A percentile compares a stretch with the other conserved stretches of the same genome.
Conservation (phyloP, 805 yeast genomes). For the Tanozyma kutaoensis region DNA sequence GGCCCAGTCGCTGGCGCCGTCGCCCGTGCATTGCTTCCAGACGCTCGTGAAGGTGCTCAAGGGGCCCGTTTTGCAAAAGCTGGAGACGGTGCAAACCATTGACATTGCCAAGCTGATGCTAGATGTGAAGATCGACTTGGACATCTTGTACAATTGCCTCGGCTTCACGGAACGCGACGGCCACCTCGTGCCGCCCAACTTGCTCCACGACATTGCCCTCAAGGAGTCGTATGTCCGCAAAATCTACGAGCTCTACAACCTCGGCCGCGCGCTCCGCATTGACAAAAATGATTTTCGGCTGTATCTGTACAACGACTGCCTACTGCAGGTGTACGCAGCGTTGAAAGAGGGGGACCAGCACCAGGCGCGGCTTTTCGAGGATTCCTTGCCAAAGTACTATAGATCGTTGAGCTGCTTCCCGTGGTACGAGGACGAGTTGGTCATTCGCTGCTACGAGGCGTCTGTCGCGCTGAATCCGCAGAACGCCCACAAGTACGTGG, state of each 20-base stretch:
- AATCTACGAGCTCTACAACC: constrained; percentile 36
- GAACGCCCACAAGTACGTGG: constrained; percentile 23
- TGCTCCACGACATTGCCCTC: constrained; percentile 11
- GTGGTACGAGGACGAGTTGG: constrained; percentile 25
- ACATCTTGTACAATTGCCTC: constrained; percentile 33
- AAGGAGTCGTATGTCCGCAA: constrained; percentile 43
- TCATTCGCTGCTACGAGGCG: constrained; percentile 25
- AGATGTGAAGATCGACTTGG: constrained; percentile 44
- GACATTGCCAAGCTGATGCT: constrained; percentile 35
- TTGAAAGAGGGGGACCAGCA: constrained; percentile 26
- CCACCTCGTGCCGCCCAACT: constrained; percentile 36
- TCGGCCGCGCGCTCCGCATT: constrained; percentile 7
- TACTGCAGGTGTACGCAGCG: constrained; percentile 16
- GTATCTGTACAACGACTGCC: constrained; percentile 19
- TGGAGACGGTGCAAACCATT: constrained; percentile 41
- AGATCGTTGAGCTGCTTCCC: constrained; percentile 16
- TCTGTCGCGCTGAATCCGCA: constrained; percentile 18
- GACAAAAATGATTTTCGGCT: constrained; percentile 1
- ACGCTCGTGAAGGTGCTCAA: constrained; percentile 51
- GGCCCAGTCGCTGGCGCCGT: constrained; percentile 27
- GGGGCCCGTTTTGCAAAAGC: constrained; percentile 45
- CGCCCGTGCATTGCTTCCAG: constrained; percentile 42
- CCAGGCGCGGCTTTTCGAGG: constrained; percentile 12
- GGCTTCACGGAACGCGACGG: constrained; percentile 23
- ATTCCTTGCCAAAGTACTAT: too few relatives aligned